These are phyloP conservation scores for Albophoma yamanashiensis DNA, from an alignment of 2,329 filamentous ascomycete genomes.

Conservation along the genomic window DNA sequence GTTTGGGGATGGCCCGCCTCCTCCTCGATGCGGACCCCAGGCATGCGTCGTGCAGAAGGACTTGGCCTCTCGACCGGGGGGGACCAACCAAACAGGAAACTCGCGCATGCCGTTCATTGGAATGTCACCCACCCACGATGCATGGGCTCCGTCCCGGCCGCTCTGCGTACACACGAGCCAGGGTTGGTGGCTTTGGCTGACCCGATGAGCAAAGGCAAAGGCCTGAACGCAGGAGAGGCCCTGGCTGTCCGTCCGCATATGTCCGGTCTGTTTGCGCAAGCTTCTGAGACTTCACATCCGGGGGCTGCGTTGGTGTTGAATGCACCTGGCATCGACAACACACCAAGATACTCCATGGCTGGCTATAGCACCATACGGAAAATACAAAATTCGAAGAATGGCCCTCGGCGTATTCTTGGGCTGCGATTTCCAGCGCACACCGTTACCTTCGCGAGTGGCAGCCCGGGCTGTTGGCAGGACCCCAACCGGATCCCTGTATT, in stretches of 20 bases:
- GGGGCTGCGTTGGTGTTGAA: neutral
- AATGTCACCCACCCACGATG: constrained; percentile 4
- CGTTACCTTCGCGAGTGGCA: neutral
- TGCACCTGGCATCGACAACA: neutral
- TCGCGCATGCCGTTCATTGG: constrained; percentile 3
- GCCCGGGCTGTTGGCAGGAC: neutral
- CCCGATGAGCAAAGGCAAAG: neutral
- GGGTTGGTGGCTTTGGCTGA: neutral
- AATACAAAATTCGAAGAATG: too few species aligned
- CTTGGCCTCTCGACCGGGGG: neutral
- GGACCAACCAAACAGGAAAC: constrained; percentile 4
- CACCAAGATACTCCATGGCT: neutral
- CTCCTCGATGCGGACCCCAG: neutral
- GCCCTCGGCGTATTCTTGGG: neutral
- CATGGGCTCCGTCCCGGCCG: neutral
- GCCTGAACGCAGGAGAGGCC: neutral
- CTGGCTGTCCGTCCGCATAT: too few species aligned
- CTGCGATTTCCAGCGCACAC: neutral
- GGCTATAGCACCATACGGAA: neutral
- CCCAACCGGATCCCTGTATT: neutral
- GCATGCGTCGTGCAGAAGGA: neutral
- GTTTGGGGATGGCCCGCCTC: constrained; percentile 10
- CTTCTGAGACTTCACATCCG: neutral
- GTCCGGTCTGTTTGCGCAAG: neutral
- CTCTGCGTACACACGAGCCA: neutral